Percentiles rank a stretch among this genome's conserved stretches.
Evolutionary conservation across 805 yeast species (phyloP).

Genomic region (Debaryomyces maramus): DNA sequence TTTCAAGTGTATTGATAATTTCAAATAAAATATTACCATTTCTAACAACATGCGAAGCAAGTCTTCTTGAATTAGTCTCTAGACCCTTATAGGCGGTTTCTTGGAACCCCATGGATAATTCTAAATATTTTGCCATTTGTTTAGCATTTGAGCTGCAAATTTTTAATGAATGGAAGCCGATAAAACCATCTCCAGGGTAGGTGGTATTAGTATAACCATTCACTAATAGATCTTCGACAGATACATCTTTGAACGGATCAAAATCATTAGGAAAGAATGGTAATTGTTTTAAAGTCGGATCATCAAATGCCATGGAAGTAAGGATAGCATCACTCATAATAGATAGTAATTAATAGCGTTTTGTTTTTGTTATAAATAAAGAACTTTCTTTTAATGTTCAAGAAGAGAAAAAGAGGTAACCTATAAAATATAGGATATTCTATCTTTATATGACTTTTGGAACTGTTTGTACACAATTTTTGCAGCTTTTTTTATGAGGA

Average conservation of each 20-base stretch:
- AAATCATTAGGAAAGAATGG: conserved; percentile 19
- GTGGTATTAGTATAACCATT: conserved; percentile 19
- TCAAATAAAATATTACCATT: conserved; percentile 57
- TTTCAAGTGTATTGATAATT: conserved; percentile 40
- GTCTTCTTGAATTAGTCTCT: conserved; percentile 61
- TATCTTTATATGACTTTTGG: background rate
- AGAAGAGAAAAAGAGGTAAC: background rate
- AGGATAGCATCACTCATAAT: background rate
- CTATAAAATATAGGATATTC: background rate
- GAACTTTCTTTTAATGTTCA: background rate
- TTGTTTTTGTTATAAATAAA: background rate
- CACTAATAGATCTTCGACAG: conserved; percentile 18
- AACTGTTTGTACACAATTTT: background rate
- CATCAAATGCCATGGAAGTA: background rate
- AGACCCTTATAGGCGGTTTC: conserved; percentile 64
- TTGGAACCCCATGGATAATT: conserved; percentile 59
- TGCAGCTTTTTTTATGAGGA: background rate
- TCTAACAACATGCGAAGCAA: conserved; percentile 59
- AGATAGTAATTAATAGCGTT: background rate
- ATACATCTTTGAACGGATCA: conserved; percentile 18
- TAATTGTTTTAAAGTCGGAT: conserved; percentile 6
- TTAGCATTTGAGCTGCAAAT: conserved; percentile 76
- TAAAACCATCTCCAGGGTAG: conserved; percentile 28
- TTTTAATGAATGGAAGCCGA: conserved; percentile 65
- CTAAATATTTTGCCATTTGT: conserved; percentile 56